Base-by-base conservation (phyloP, 2,329 filamentous ascomycete genomes). In the Camillea tinctor region DNA sequence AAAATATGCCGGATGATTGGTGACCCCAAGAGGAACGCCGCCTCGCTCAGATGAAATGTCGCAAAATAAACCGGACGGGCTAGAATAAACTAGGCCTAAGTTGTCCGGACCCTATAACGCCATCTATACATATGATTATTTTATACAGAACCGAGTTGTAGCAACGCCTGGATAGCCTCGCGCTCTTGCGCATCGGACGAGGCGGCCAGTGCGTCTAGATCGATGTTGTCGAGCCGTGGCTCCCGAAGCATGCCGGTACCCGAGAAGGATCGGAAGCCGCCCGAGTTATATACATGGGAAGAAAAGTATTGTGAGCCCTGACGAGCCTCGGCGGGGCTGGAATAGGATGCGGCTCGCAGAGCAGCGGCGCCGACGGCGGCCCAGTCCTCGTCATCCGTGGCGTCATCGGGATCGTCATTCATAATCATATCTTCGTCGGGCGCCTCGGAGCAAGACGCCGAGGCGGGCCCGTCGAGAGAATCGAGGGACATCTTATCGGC, bases 361-460 rank as follows among this genome's bases (percentile, higher is more conserved):
- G 92, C 91, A 57, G 90, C 92, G 26, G 93, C 92, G 57, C 93
- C 94, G 63, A 97, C 90, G 56, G 90, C 87, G 52, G 91, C 92
- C 93, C 94, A 97, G 76, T 98, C 93, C 76, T 98, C 94, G 73
- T 97, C 92, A 73, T 98, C 95, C 22, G 95, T 98, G 61, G 91
- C 85, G 72, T 97, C 92, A 66, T 90, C 88, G 62, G 91, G 87
- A 71, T 96, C 90, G 68, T 92, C 89, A 68, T 88, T 87, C 79
- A 88, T 85, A 77, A 74, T 81, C 67, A 79, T 79, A 62, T 86
- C 84, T 60, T 90, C 88, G 57, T 88, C 86, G 50, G 85, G 84
- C 19, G 88, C 89, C 69, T 92, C 90, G 30, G 89, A 92, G 71
- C 90, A 93, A 13, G 91, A 93, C 54, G 86, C 88, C 56, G 88